These are phyloP conservation scores for Fragaria vesca DNA, from an alignment of 306 rosid genomes.

Conservation along the genomic window DNA sequence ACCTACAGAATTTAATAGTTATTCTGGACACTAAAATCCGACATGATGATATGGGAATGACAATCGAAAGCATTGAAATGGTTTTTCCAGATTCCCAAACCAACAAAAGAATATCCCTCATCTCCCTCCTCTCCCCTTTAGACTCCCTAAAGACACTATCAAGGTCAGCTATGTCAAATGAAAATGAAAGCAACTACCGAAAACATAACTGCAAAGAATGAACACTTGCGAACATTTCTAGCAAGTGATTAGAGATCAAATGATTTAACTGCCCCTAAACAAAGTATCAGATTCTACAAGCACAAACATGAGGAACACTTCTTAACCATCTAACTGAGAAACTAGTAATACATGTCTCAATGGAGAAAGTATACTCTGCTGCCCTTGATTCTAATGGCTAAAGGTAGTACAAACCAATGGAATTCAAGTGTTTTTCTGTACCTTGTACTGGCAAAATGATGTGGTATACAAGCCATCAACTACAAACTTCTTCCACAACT, in stretches of 20 bases:
- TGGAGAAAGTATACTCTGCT: background rate
- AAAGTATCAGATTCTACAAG: background rate
- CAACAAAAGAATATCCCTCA: background rate
- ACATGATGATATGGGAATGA: background rate
- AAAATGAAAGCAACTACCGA: background rate
- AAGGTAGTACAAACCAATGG: background rate
- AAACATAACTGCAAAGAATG: background rate
- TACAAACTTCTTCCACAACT: background rate
- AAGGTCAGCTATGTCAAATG: background rate
- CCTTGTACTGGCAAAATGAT: background rate
- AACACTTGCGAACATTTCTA: background rate
- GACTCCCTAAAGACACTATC: background rate
- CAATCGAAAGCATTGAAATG: background rate
- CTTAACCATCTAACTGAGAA: background rate
- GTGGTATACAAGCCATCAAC: background rate
- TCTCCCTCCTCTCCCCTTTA: background rate
- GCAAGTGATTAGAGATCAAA: background rate
- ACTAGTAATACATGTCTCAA: background rate
- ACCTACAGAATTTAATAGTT: background rate
- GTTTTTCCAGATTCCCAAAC: background rate
- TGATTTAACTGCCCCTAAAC: background rate
- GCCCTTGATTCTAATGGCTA: background rate
- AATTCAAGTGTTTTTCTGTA: background rate
- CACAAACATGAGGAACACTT: background rate
- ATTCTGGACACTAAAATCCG: background rate